These are phyloP conservation scores for Stachybotrys echinatus DNA, from an alignment of 2,329 filamentous ascomycete species.

Conservation along the genomic window DNA sequence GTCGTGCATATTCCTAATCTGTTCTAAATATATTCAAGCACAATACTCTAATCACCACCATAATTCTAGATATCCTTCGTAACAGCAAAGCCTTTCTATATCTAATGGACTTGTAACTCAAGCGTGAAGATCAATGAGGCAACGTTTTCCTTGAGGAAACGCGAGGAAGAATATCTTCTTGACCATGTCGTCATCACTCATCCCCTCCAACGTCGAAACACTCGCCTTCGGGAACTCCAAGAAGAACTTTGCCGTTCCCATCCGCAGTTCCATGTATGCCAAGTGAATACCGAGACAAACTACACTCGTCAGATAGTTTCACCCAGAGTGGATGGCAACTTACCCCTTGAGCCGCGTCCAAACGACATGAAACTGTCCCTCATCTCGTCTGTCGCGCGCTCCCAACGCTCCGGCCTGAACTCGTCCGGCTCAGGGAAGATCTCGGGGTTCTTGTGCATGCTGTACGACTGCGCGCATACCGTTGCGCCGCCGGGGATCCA, in stretches of 20 bases:
- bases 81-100: too few species aligned
- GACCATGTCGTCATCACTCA: slow-evolving; percentile 9
- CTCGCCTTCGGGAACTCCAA: slow-evolving; percentile 32
- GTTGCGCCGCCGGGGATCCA: not conserved
- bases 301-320: not conserved
- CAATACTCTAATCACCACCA: too few species aligned
- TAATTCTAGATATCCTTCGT: too few species aligned
- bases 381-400: not conserved
- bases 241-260: slow-evolving; percentile 47
- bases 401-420: not conserved
- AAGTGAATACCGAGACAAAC: slow-evolving; percentile 45
- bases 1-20: too few species aligned
- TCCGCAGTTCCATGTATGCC: slow-evolving; percentile 49
- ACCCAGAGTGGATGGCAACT: not conserved
- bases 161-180: not conserved
- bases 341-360: not conserved
- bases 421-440: not conserved
- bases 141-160: not conserved
- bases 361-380: not conserved
- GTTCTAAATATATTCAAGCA: too few species aligned
- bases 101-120: too few species aligned
- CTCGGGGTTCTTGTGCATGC: not conserved
- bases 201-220: slow-evolving; percentile 24
- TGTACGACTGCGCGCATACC: not conserved
- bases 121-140: not conserved